Evolutionary conservation across 2,329 filamentous ascomycete species (phyloP).

Genomic region (Botrytis porri): DNA sequence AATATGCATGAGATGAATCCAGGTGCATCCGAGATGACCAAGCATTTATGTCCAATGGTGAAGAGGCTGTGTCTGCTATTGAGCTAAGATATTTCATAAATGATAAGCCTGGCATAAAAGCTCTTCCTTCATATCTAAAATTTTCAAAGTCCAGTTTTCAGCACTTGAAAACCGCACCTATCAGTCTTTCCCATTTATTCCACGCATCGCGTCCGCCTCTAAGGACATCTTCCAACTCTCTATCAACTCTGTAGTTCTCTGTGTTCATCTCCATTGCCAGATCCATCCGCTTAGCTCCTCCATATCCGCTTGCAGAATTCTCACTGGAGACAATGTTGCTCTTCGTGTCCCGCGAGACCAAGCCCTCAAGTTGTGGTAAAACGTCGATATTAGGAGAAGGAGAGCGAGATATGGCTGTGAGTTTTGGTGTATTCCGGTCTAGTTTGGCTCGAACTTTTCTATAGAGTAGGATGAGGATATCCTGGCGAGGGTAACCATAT

Average conservation of each 20-base stretch:
- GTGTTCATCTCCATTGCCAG: too few species aligned
- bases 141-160: not conserved
- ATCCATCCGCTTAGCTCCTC: not conserved
- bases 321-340: not conserved
- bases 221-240: not conserved
- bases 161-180: not conserved
- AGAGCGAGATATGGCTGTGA: too few species aligned
- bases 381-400: not conserved
- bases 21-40: not conserved
- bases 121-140: not conserved
- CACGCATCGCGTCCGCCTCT: not conserved
- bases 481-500: not conserved
- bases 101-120: too few species aligned
- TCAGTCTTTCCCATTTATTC: not conserved
- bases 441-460: not conserved
- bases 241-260: not conserved
- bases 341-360: not conserved
- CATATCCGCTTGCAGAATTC: not conserved
- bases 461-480: not conserved
- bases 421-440: too few species aligned
- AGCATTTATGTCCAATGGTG: too few species aligned
- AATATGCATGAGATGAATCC: not conserved
- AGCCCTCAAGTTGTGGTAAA: not conserved
- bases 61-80: not conserved
- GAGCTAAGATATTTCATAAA: not conserved